Conservation (phyloP, 2,329 filamentous ascomycete species). For the Pseudocercospora crystallina region DNA sequence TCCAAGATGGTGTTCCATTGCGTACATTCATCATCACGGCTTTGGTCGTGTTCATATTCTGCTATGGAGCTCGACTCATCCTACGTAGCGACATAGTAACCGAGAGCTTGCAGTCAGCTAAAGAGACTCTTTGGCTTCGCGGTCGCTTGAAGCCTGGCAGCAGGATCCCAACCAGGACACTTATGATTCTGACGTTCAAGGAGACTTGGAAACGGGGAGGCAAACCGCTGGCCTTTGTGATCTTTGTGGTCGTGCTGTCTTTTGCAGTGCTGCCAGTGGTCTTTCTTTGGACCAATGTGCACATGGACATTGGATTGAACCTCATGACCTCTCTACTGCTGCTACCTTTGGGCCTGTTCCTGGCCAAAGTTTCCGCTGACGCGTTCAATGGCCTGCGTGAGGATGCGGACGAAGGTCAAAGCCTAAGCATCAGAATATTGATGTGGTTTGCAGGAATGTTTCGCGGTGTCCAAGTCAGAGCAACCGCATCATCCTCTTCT, state of each 20-base stretch:
- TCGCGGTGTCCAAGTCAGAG: not conserved
- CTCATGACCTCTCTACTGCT: slow-evolving; percentile 8
- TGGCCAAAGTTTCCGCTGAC: not conserved
- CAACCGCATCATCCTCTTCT: too few relatives aligned
- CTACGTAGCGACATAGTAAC: slow-evolving; percentile 10
- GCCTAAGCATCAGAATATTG: not conserved
- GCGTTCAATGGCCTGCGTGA: not conserved
- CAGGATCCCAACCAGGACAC: not conserved
- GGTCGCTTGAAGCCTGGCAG: slow-evolving; percentile 1
- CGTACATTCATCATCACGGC: slow-evolving; percentile 15
- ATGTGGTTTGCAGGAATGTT: not conserved
- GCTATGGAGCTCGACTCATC: slow-evolving; percentile 13
- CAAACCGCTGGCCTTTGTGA: not conserved
- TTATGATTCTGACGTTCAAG: slow-evolving; percentile 2
- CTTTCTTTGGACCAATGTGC: slow-evolving; percentile 7
- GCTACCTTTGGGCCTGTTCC: slow-evolving; percentile 1
- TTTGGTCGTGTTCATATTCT: slow-evolving; percentile 8
- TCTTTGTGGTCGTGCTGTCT: slow-evolving; percentile 6
- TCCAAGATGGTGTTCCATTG: slow-evolving; percentile 22
- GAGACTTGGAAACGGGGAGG: slow-evolving; percentile 4
- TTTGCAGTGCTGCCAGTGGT: slow-evolving; percentile 11
- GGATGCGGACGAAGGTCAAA: not conserved
- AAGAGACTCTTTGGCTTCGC: slow-evolving; percentile 2
- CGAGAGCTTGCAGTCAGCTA: not conserved
- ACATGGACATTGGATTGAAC: slow-evolving; percentile 14